Conservation (phyloP, 1,284 basidiomycete genomes). For the Austropuccinia psidii region DNA sequence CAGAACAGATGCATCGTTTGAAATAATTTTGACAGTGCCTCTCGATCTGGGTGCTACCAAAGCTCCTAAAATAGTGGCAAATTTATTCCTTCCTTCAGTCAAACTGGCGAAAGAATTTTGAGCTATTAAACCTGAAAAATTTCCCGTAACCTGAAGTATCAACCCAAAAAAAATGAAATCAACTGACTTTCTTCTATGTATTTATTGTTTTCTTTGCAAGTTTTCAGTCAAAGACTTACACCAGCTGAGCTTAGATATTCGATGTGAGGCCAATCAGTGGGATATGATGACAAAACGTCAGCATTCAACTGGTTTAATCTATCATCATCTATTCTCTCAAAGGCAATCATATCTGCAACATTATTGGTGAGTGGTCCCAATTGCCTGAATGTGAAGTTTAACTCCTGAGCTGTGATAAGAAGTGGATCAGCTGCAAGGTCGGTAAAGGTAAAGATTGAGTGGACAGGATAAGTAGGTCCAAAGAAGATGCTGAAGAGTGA, state of each 20-base stretch:
- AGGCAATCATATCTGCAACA: conserved; percentile 25
- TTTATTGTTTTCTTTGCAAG: not conserved
- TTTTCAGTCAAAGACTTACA: not conserved
- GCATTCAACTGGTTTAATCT: conserved; percentile 1
- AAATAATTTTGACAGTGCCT: conserved; percentile 20
- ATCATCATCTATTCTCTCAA: not conserved
- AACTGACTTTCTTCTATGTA: too few species aligned
- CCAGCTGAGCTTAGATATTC: conserved; percentile 30
- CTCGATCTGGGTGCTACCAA: conserved; percentile 24
- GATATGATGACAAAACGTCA: not conserved
- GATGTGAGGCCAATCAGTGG: conserved; percentile 33
- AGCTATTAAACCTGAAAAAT: not conserved
- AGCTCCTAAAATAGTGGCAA: conserved; percentile 15
- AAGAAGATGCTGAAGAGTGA: conserved; percentile 6
- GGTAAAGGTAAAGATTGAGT: conserved; percentile 11
- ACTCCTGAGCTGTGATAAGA: not conserved
- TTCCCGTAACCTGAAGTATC: not conserved
- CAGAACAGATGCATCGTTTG: not conserved
- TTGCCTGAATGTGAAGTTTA: conserved; percentile 13
- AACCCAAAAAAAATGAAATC: not conserved
- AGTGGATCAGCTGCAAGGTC: not conserved
- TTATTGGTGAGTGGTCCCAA: conserved; percentile 11
- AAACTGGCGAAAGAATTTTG: not conserved
- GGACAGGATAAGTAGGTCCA: conserved; percentile 19
- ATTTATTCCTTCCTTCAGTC: not conserved